Base-by-base conservation (phyloP, 768 basidiomycete genomes). In the Phylloporus scabripes region DNA sequence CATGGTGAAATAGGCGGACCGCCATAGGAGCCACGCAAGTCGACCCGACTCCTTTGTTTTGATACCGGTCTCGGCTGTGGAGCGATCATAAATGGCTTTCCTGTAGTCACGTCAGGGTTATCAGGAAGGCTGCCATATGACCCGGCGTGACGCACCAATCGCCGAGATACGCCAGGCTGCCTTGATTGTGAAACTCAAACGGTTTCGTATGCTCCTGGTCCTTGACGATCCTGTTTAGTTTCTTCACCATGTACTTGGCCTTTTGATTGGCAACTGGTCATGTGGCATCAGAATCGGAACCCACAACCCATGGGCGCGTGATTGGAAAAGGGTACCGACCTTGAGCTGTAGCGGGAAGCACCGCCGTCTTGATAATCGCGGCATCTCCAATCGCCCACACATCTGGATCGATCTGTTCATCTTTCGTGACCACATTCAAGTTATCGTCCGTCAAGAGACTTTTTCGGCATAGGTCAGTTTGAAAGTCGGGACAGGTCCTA, bases 371-470 rank as follows among this genome's bases (percentile, higher is more conserved):
- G 43, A 85, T 77, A 37, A 72, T 74, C 1, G 82, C 80, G 34
- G 85, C 81, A 60, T 94, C 92, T 5, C 92, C 92, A 48, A 93
- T 83, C 2, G 82, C 88, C 74, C 78, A 92, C 0, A 93, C 82
- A 61, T 89, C 80, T 2, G 76, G 72, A 57, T 88, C 72, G 3
- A 74, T 58, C n/a, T 70, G 65, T 4, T 75, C 78, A 39, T 83
- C 75, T 7, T 69, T 65, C 65, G 73, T 73, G 32, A 85, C 64
- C 7, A 84, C 74, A 52, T 85, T 84, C 29, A 91, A 73, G 45
- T 79, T 72, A 7, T 81, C 71, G 58, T 85, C 71, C 7, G 84
- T 75, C 49, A 70, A 51, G 15, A 80, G 57, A 34, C 75, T 76
- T 20, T 4, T 15, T 31, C 31, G 38, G 23, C 4, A 18, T 9